These are phyloP conservation scores for Xylaria sp. DNA, from an alignment of 2,329 filamentous ascomycete species.

Conservation along the genomic window DNA sequence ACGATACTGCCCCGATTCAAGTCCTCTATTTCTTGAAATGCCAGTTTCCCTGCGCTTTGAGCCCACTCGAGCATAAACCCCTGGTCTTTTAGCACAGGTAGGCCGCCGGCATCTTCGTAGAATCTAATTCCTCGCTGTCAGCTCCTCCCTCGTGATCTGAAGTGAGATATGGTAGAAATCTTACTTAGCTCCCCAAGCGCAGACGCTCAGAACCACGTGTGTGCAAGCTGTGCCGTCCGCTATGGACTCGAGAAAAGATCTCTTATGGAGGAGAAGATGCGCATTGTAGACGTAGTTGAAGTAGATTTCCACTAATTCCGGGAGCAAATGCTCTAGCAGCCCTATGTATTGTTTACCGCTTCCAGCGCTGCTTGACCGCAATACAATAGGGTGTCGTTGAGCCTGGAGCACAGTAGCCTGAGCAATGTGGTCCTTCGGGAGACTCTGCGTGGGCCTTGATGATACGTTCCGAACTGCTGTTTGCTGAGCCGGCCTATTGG, in stretches of 20 bases:
- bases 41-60: conserved; percentile 20
- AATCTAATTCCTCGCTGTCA: neutral
- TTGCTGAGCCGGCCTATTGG: neutral
- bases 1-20: conserved; percentile 14
- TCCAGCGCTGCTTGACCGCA: neutral
- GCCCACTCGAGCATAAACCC: conserved; percentile 20
- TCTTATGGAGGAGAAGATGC: conserved; percentile 6
- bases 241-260: neutral
- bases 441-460: neutral
- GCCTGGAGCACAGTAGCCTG: neutral
- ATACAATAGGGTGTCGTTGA: neutral
- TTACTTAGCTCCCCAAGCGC: conserved; percentile 9
- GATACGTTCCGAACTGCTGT: neutral
- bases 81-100: conserved; percentile 2
- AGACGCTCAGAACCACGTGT: conserved; percentile 9
- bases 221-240: conserved; percentile 3
- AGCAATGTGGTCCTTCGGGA: neutral
- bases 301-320: conserved; percentile 21
- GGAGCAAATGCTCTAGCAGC: conserved; percentile 3
- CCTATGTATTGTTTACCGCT: conserved; percentile 3
- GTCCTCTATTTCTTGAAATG: conserved; percentile 14
- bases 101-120: conserved; percentile 2
- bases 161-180: neutral
- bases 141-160: neutral
- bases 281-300: conserved; percentile 12